Conservation (phyloP, 139 green algal species). For the Chlorella sp. region DNA sequence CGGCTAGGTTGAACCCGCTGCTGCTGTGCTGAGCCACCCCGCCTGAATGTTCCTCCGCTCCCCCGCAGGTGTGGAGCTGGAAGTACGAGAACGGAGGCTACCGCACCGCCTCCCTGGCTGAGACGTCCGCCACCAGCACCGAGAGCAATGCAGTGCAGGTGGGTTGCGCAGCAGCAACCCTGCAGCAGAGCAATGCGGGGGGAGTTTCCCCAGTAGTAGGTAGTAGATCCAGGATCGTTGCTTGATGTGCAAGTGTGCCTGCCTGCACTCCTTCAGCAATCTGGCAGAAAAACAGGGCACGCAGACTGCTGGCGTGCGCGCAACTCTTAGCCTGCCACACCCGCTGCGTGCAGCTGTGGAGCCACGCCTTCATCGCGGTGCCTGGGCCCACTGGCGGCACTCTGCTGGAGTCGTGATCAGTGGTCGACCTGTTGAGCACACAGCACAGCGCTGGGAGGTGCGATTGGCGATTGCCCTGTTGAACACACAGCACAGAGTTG, state of each 20-base stretch:
- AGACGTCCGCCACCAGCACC: neutral
- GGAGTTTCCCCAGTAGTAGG: neutral
- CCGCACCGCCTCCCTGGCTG: neutral
- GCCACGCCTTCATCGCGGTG: neutral
- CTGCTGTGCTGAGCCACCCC: too few species aligned
- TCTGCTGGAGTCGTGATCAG: neutral
- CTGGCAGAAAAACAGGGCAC: too few species aligned
- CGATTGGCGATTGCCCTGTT: too few species aligned
- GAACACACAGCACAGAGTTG: too few species aligned
- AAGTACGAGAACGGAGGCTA: neutral
- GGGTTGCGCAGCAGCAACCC: neutral
- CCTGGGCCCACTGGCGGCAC: neutral
- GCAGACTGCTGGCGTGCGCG: too few species aligned
- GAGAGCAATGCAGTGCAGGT: conserved; percentile 1
- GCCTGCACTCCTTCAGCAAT: too few species aligned
- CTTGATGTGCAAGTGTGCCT: neutral
- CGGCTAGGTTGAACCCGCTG: too few species aligned
- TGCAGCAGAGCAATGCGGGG: neutral
- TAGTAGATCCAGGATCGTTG: too few species aligned
- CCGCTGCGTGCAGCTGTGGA: conserved; percentile 1
- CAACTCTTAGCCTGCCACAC: too few species aligned
- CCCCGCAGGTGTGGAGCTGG: conserved; percentile 2
- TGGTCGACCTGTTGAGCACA: too few species aligned
- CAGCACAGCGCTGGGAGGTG: too few species aligned
- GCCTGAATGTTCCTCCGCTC: too few species aligned